A percentile compares a stretch with the other conserved stretches of the same genome.
These are phyloP conservation scores for Fomitopsis pinicola DNA, from an alignment of 1,284 basidiomycete genomes.

Conservation along the genomic window DNA sequence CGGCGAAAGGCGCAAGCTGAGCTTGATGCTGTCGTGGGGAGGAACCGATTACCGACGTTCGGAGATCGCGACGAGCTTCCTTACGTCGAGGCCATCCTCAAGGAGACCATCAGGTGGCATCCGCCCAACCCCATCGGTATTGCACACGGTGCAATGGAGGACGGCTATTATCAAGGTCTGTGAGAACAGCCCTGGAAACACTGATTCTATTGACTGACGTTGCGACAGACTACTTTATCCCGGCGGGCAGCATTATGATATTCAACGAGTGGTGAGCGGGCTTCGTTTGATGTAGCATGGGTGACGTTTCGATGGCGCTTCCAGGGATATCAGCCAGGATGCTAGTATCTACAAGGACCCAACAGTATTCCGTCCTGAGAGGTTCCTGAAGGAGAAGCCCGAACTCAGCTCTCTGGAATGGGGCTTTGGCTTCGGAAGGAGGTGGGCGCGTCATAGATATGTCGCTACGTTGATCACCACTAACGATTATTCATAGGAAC, in stretches of 20 bases:
- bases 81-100: conserved; percentile 26
- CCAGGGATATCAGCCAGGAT: background rate
- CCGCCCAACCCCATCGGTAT: conserved; percentile 11
- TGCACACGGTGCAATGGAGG: conserved; percentile 3
- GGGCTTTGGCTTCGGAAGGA: background rate
- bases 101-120: conserved; percentile 30
- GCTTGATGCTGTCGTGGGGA: conserved; percentile 25
- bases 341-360: background rate
- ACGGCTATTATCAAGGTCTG: conserved; percentile 8
- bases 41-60: conserved; percentile 24
- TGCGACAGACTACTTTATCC: background rate
- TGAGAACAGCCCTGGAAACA: background rate
- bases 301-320: background rate
- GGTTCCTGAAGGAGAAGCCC: background rate
- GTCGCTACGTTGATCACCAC: background rate
- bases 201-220: background rate
- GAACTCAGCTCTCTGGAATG: background rate
- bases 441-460: background rate
- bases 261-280: background rate
- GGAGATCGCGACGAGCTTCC: conserved; percentile 23
- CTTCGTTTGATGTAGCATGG: background rate
- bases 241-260: background rate
- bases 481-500: background rate
- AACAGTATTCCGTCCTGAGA: background rate
- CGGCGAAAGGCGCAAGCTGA: conserved; percentile 27